phyloP scores from a whole-genome alignment of 106 monocot species.

The Narthecium ossifragum region DNA sequence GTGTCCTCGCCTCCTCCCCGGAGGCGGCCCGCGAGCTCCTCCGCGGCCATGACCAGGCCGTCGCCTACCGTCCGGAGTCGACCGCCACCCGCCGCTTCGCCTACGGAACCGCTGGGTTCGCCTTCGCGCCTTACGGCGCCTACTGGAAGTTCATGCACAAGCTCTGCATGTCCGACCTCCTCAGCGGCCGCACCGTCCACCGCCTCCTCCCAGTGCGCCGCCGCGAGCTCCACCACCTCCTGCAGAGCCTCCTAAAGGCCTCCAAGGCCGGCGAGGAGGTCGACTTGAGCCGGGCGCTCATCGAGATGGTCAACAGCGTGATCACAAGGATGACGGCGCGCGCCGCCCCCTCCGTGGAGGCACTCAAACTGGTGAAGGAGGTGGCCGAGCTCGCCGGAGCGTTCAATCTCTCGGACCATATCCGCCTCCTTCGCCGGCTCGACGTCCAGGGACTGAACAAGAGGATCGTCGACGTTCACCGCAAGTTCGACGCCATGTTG shows the following conservation, averaged over 20 bases:
- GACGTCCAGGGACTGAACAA: too few relatives aligned
- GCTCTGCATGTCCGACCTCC: conserved; percentile 22
- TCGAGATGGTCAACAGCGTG: conserved; percentile 10
- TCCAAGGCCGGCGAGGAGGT: not conserved
- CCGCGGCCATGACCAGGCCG: conserved; percentile 10
- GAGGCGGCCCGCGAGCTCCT: conserved; percentile 9
- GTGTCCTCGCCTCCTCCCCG: conserved; percentile 9
- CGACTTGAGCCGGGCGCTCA: conserved; percentile 8
- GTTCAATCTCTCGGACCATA: too few relatives aligned
- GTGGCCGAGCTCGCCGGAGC: too few relatives aligned
- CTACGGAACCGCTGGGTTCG: conserved; percentile 14
- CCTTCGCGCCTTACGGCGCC: conserved; percentile 21
- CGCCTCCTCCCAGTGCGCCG: conserved; percentile 8
- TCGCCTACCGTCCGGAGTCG: conserved; percentile 10
- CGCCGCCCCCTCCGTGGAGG: too few relatives aligned
- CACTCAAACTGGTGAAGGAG: too few relatives aligned
- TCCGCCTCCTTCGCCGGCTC: too few relatives aligned
- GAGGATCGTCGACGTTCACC: too few relatives aligned
- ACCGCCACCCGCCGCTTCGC: not conserved
- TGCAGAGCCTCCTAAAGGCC: not conserved
- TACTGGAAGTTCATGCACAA: conserved; percentile 24
- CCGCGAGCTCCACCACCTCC: not conserved
- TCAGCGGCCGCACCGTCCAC: conserved; percentile 14
- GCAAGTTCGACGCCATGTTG: too few relatives aligned
- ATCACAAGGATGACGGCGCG: conserved; percentile 12